These are phyloP conservation scores for Xeromyces bisporus DNA, from an alignment of 495 filamentous ascomycete species.

Conservation along the genomic window DNA sequence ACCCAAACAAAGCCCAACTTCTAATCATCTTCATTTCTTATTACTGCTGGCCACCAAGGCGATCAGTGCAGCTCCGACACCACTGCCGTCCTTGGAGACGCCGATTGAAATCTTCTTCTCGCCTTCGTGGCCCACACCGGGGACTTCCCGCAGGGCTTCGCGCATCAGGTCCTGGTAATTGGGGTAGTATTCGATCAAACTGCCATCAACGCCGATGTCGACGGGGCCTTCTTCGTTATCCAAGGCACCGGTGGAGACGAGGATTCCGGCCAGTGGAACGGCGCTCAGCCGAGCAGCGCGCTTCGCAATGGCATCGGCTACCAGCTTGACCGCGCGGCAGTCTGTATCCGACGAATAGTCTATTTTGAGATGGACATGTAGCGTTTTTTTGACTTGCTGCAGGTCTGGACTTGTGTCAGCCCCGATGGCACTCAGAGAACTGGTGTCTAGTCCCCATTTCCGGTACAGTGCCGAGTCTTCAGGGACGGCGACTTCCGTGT, in stretches of 20 bases:
- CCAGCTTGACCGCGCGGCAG: conserved; percentile 60
- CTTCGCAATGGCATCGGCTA: conserved; percentile 70
- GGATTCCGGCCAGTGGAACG: conserved; percentile 66
- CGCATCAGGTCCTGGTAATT: conserved; percentile 66
- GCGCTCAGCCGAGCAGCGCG: conserved; percentile 81
- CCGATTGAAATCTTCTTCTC: conserved; percentile 75
- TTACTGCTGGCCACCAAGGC: conserved; percentile 47
- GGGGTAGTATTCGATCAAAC: conserved; percentile 82
- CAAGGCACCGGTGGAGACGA: conserved; percentile 57
- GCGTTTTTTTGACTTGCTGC: conserved; percentile 49
- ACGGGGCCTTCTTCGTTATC: conserved; percentile 42
- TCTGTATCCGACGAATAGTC: conserved; percentile 55
- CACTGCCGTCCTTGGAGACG: conserved; percentile 84
- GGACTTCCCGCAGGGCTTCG: conserved; percentile 52
- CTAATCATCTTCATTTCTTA: no score
- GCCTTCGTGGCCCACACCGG: conserved; percentile 51
- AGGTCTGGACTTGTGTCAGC: conserved; percentile 51
- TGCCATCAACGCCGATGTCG: conserved; percentile 84
- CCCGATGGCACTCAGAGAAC: conserved; percentile 64
- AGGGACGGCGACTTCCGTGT: conserved; percentile 49
- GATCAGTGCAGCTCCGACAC: conserved; percentile 83
- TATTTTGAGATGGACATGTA: conserved; percentile 59
- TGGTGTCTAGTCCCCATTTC: conserved; percentile 82
- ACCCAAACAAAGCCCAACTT: no score
- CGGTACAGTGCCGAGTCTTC: conserved; percentile 48